Conservation (phyloP, 2,329 filamentous ascomycete species). For the Sporothrix euskadiensis region DNA sequence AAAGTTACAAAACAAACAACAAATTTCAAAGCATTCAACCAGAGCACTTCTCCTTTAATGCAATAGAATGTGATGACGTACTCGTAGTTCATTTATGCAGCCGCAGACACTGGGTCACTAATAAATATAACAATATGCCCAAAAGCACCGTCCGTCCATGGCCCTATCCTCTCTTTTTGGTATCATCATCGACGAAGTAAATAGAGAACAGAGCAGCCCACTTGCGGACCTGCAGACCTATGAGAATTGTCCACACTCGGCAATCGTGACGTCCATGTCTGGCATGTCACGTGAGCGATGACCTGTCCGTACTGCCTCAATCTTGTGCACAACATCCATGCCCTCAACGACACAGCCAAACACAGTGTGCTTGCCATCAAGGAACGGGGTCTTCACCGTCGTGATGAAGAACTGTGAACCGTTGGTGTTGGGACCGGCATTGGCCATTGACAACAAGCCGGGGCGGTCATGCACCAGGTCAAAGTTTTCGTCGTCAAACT, state of each 20-base stretch:
- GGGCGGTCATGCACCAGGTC: conserved; percentile 72
- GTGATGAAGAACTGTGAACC: conserved; percentile 98
- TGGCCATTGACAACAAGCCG: conserved; percentile 91
- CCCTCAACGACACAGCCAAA: conserved; percentile 89
- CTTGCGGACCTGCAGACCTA: background rate
- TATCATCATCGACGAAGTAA: background rate
- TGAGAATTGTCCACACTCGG: conserved; percentile 92
- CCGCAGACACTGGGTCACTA: no score
- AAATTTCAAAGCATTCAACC: background rate
- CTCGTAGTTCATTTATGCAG: background rate
- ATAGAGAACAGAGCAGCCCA: background rate
- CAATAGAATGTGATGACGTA: background rate
- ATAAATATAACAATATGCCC: background rate
- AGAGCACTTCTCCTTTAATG: background rate
- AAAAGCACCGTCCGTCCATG: background rate
- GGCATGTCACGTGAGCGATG: conserved; percentile 74
- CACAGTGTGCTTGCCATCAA: conserved; percentile 92
- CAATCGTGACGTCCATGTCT: conserved; percentile 78
- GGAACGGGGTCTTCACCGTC: conserved; percentile 78
- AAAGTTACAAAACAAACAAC: background rate
- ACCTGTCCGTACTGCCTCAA: conserved; percentile 86
- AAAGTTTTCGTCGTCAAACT: conserved; percentile 92
- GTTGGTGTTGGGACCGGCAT: conserved; percentile 88
- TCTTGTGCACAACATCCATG: conserved; percentile 87
- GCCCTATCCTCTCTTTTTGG: background rate